These are phyloP conservation scores for Eutrema japonicum DNA, from an alignment of 345 rosid genomes.

Conservation along the genomic window DNA sequence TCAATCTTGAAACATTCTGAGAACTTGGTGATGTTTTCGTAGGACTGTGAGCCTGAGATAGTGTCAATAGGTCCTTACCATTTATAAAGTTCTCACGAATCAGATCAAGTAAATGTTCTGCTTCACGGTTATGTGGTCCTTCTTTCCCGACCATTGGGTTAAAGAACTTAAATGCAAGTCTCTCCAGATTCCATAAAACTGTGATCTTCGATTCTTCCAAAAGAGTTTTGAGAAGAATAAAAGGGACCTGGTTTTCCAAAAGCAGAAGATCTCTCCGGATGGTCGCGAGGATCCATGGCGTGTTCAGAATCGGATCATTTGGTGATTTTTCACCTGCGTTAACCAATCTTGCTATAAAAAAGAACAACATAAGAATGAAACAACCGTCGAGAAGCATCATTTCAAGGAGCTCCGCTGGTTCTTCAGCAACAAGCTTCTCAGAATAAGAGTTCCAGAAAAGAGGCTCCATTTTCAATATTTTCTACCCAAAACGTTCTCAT, in stretches of 20 bases:
- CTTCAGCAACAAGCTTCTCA: slow-evolving; percentile 10
- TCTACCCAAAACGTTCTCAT: background rate
- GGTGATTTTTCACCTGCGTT: background rate
- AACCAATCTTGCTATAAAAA: background rate
- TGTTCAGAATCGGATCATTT: background rate
- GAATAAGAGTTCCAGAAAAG: slow-evolving; percentile 28
- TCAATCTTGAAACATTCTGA: background rate
- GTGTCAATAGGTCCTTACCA: background rate
- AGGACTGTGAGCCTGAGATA: background rate
- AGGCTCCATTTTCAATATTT: background rate
- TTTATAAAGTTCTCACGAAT: slow-evolving; percentile 3
- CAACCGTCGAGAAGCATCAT: slow-evolving; percentile 65
- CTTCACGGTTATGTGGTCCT: background rate
- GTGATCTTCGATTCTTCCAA: background rate
- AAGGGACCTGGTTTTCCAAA: slow-evolving; percentile 27
- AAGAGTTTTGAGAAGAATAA: slow-evolving; percentile 10
- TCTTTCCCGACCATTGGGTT: background rate
- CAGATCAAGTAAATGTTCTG: slow-evolving; percentile 13
- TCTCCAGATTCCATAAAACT: background rate
- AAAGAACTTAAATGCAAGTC: background rate
- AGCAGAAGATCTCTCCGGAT: slow-evolving; percentile 22
- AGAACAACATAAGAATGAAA: slow-evolving; percentile 55
- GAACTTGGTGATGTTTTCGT: background rate
- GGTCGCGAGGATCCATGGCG: slow-evolving; percentile 42
- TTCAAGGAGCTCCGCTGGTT: slow-evolving; percentile 31